A percentile compares a stretch with the other conserved stretches of the same genome.
Evolutionary conservation across 2,329 filamentous ascomycete genomes (phyloP).

Genomic region (Talaromyces sp.): DNA sequence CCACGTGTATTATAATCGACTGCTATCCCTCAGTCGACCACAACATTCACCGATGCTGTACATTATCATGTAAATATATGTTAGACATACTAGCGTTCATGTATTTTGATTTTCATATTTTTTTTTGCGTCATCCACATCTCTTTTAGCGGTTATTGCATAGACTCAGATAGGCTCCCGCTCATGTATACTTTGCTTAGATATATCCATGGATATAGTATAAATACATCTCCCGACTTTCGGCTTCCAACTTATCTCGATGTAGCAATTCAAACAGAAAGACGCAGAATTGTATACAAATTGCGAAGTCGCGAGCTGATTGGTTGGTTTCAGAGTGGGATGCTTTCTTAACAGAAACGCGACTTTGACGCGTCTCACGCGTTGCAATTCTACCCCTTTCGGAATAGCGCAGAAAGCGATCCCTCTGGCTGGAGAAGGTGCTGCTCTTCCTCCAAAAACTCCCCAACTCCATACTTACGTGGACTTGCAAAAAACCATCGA

Average conservation of each 20-base stretch:
- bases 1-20: background rate
- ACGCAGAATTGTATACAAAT: background rate
- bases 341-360: too few relatives aligned
- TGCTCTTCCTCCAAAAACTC: background rate
- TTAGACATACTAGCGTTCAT: background rate
- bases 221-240: background rate
- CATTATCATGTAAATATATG: background rate
- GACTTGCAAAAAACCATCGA: background rate
- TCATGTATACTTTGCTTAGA: background rate
- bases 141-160: slow-evolving; percentile 3
- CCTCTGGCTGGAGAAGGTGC: background rate
- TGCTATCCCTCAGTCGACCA: background rate
- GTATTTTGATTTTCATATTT: slow-evolving; percentile 1
- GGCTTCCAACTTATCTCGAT: background rate
- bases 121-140: background rate
- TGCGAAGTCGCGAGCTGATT: background rate
- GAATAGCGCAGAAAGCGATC: slow-evolving; percentile 2
- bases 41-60: background rate
- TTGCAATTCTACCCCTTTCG: slow-evolving; percentile 13
- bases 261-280: background rate
- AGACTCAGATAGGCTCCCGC: background rate
- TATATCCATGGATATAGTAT: background rate
- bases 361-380: slow-evolving; percentile 12
- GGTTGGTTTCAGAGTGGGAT: background rate
- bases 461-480: background rate